Evolutionary conservation across 2,329 filamentous ascomycete genomes (phyloP).

Genomic region (Hirsutella minnesotensis): DNA sequence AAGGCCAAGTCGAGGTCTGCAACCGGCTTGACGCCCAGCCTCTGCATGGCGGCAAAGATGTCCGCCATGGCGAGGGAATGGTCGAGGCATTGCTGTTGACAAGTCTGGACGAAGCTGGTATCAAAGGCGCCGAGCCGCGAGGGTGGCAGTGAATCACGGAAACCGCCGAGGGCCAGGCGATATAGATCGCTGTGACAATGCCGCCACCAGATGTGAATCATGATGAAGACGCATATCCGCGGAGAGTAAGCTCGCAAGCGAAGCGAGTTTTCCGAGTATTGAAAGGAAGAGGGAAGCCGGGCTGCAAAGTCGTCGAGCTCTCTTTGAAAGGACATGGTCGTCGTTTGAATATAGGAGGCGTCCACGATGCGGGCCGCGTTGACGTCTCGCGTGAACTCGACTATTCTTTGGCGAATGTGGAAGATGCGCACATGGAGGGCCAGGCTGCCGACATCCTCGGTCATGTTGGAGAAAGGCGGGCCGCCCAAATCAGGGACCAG

Average conservation of each 20-base stretch:
- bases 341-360: slow-evolving; percentile 27
- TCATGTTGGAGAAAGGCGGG: slow-evolving; percentile 24
- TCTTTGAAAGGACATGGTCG: slow-evolving; percentile 33
- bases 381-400: slow-evolving; percentile 38
- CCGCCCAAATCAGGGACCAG: slow-evolving; percentile 33
- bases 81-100: slow-evolving; percentile 38
- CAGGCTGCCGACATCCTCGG: slow-evolving; percentile 41
- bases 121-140: slow-evolving; percentile 32
- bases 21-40: slow-evolving; percentile 38
- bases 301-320: slow-evolving; percentile 41
- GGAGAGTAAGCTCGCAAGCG: slow-evolving; percentile 44
- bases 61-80: slow-evolving; percentile 43
- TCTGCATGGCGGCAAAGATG: slow-evolving; percentile 40
- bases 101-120: slow-evolving; percentile 35
- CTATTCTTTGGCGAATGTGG: slow-evolving; percentile 40
- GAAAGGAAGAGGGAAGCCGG: slow-evolving; percentile 41
- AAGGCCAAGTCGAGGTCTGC: slow-evolving; percentile 43
- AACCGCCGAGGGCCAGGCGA: slow-evolving; percentile 36
- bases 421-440: slow-evolving; percentile 45
- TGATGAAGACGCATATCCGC: slow-evolving; percentile 43
- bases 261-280: slow-evolving; percentile 44
- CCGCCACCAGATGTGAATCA: slow-evolving; percentile 49
- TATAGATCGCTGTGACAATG: slow-evolving; percentile 48
- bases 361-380: slow-evolving; percentile 25
- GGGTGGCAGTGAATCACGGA: slow-evolving; percentile 37